Percentiles rank a stretch among this genome's conserved stretches.
Evolutionary conservation across 495 filamentous ascomycete genomes (phyloP).

Genomic region (Aspergillus incahuasiensis): DNA sequence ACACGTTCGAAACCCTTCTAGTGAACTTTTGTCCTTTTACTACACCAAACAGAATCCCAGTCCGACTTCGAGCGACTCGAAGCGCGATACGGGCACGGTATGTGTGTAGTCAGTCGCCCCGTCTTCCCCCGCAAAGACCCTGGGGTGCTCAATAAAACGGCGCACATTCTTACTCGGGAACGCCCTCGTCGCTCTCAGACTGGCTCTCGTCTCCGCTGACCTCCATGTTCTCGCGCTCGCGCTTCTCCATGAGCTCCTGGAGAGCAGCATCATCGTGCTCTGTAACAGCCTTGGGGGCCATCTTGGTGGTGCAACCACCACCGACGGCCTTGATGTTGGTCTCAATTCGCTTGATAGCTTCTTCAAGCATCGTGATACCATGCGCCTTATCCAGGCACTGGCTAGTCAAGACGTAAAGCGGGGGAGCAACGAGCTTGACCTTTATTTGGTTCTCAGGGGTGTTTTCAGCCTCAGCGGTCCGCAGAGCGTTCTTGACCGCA

Average conservation of each 20-base stretch:
- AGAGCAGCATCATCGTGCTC: constrained; percentile 97
- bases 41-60: neutral
- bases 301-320: constrained; percentile 80
- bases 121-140: neutral
- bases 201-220: constrained; percentile 93
- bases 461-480: constrained; percentile 83
- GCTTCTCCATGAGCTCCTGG: constrained; percentile 98
- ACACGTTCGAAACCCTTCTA: constrained; percentile 30
- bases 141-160: constrained; percentile 11
- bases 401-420: constrained; percentile 88
- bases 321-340: constrained; percentile 66
- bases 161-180: constrained; percentile 37
- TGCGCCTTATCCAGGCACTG: constrained; percentile 89
- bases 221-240: constrained; percentile 94
- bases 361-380: constrained; percentile 78
- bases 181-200: constrained; percentile 83
- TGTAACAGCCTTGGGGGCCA: constrained; percentile 98
- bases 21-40: constrained; percentile 35
- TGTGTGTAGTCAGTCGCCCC: neutral
- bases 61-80: neutral
- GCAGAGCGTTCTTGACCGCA: constrained; percentile 85
- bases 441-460: constrained; percentile 89
- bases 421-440: constrained; percentile 91
- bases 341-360: constrained; percentile 80
- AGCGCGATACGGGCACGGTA: neutral